Base-by-base conservation (phyloP, 768 basidiomycete genomes). In the Tephrocybe rancida region DNA sequence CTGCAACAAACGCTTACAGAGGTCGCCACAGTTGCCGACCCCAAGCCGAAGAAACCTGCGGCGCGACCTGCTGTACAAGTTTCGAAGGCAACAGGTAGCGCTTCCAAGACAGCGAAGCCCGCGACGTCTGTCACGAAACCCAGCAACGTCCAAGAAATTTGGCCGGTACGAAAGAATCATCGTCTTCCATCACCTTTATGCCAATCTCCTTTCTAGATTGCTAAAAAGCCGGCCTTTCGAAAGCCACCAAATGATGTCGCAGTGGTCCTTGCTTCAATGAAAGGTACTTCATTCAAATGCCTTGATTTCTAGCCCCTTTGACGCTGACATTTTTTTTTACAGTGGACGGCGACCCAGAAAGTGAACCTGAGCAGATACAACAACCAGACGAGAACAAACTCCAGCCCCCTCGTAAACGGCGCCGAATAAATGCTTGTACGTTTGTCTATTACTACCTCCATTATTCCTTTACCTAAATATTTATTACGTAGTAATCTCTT, bases 361-460 rank as follows among this genome's bases (percentile, higher is more conserved):
- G 3, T 41, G 10, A 27, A 2, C 5, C 14, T 5, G 39, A 19
- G 25, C 21, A 16, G 21, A 3, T 8, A 16, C 43, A 30, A 21
- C 35, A 35, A 14, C 21, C 14, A 2, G 30, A 35, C 1, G 13
- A 32, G 30, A 32, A n/a, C n/a, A n/a, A 25, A 14, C 16, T 5
- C 2, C 49, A 44, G 27, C 51, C 55, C 3, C 57, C 57, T 30
- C 52, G 46, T 14, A 56, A 58, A 30, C 46, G 50, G 27, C 54
- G 57, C 9, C 51, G 52, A 49, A 56, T 58, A 29, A 54, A 18
- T 42, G 41, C 60, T 14, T 22, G 60, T 55, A 34, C 39, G 60
- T 13, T 22, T 19, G 13, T 30, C 21, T 24, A 19, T 19, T 45
- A 21, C 30, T 45, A 10, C 21, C 11, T 7, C 5, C 19, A 19